Evolutionary conservation across 345 rosid species (phyloP), one percentile per base, ranked within the genome.

Genomic region (Dimocarpus longan): DNA sequence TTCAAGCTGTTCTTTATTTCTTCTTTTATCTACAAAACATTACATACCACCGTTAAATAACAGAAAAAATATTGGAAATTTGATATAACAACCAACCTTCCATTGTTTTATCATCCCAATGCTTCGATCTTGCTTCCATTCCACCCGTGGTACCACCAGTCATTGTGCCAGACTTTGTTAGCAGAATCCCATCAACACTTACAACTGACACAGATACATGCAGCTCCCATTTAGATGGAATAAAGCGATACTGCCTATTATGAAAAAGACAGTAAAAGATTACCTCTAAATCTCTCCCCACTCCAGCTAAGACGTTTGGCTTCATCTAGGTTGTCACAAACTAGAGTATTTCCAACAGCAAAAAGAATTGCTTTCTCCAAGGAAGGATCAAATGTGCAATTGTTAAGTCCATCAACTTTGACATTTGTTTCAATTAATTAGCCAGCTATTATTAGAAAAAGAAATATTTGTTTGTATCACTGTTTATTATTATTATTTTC

Each of bases 111-210:
- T 96, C 98, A 89, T 96, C 98, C 98, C 99, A 94, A 80, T 96
- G 90, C 71, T 89, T 96, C 64, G 98, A 96, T 83, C 92, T 92
- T 5, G 98, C 98, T 88, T 96, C 99, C 97, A 96, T 94, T 81
- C 98, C 98, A 78, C 99, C 97, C 83, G 91, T 94, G 71, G 98
- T 94, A 80, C 99, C 99, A 85, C 99, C 99, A 84, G 98, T 96
- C 99, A 96, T 96, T 81, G 98, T 96, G 75, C 99, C 99, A 80
- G 98, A 83, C 88, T 93, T 96, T 44, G 99, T 88, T 50, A 96
- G 98, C 60, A 96, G 82, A 78, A 89, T 91, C 76, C 99, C 99
- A 85, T 96, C 99, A 85, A 91, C 90, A 76, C 98, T 96, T 68
- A 96, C 99, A 90, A 94, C 99, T 96, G 84, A 76, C 26, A 79